Evolutionary conservation across 495 filamentous ascomycete genomes (phyloP), one percentile per base, ranked within the genome.

Genomic region (Aspergillus sparsus): DNA sequence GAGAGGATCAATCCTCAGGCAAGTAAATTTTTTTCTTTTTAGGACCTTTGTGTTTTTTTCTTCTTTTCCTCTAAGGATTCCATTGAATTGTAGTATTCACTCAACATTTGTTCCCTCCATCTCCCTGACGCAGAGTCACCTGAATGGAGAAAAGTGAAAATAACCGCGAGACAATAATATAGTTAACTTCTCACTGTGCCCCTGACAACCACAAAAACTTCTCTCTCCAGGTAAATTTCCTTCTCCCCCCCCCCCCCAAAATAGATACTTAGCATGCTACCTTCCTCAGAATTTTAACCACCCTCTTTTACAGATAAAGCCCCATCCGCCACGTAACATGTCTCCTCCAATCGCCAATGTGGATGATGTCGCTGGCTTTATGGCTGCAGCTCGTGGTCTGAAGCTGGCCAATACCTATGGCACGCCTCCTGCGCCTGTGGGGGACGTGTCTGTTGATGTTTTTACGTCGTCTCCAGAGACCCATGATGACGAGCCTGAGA

Each of bases 331-430:
- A 60, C 49, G 21, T 1, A 27, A 27, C 13, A 66, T 64, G 64
- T 33, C n/a, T 54, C 18, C 53, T 55, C 27, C 46, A 15, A 12
- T 64, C 27, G 64, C 63, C 15, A 46, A 68, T 44, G 49, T 71
- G 10, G 66, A 71, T 51, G 68, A 71, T 47, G 62, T 66, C 10
- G 63, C 57, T 51, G 66, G 55, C 49, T 71, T 71, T 34, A 63
- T 71, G 64, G 63, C 57, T 15, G 68, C 68, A 49, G 68, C 61
- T 50, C 65, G 68, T 47, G 16, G 57, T 36, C 37, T 62, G 16
- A 66, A 59, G 13, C 45, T 62, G 16, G 41, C 42, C 8, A 45
- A 44, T 15, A 32, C 11, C 5, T 66, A 61, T 33, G 49, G 50
- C 35, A 50, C 44, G 3, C 18, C 53, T 1, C 31, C 60, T 34